A percentile compares a stretch with the other conserved stretches of the same genome.
These are phyloP conservation scores for Globisporangium takayamanum DNA, from an alignment of 352 stramenopile species.

Conservation along the genomic window DNA sequence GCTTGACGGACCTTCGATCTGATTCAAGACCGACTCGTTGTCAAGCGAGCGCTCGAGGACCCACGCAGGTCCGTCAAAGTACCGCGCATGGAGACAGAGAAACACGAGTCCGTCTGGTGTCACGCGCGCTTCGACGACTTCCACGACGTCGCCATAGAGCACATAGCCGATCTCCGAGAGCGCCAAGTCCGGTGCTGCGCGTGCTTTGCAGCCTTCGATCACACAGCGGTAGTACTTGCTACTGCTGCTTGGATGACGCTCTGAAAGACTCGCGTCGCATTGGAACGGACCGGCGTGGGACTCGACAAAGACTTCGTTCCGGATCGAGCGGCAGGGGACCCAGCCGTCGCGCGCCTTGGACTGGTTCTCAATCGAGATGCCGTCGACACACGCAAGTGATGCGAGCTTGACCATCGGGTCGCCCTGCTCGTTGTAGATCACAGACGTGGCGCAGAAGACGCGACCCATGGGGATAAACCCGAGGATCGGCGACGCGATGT, in stretches of 20 bases:
- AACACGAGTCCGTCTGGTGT: slow-evolving; percentile 52
- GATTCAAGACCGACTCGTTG: slow-evolving; percentile 70
- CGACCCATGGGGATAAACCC: slow-evolving; percentile 55
- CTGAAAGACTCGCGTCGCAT: neutral
- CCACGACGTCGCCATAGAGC: slow-evolving; percentile 67
- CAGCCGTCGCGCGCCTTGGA: slow-evolving; percentile 33
- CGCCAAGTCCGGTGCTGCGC: slow-evolving; percentile 34
- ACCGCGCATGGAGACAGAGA: slow-evolving; percentile 45
- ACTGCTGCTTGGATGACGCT: neutral
- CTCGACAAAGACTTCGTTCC: slow-evolving; percentile 70
- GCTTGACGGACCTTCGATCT: slow-evolving; percentile 38
- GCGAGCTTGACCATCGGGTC: slow-evolving; percentile 70
- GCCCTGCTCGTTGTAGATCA: slow-evolving; percentile 68
- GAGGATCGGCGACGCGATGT: slow-evolving; percentile 61
- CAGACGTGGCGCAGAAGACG: slow-evolving; percentile 48
- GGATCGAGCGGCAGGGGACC: slow-evolving; percentile 67
- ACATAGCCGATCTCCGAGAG: slow-evolving; percentile 69
- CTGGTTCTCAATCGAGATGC: slow-evolving; percentile 14
- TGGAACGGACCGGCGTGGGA: slow-evolving; percentile 39
- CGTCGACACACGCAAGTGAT: slow-evolving; percentile 30
- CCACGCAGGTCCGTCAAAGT: slow-evolving; percentile 67
- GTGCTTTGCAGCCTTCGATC: slow-evolving; percentile 73
- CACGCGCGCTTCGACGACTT: slow-evolving; percentile 50
- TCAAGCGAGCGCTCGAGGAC: slow-evolving; percentile 70
- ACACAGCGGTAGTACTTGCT: slow-evolving; percentile 55